Evolutionary conservation across 2,329 filamentous ascomycete genomes (phyloP).

Genomic region (Trichophyton equinum): DNA sequence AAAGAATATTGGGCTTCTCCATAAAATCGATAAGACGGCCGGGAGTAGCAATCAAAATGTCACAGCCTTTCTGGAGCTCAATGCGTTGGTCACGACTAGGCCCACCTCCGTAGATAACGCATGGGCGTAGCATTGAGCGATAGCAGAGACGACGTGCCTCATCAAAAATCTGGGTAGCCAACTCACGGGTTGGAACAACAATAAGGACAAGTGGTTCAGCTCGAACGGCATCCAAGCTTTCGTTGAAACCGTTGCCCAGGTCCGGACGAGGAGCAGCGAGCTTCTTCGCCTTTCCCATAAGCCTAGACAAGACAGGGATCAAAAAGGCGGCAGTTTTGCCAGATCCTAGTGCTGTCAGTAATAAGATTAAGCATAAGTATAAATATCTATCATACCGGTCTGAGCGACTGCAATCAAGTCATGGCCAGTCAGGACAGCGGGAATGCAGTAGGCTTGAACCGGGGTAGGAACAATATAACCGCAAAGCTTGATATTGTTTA

Average conservation of each 20-base stretch:
- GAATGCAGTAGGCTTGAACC: slow-evolving; percentile 75
- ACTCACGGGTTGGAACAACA: slow-evolving; percentile 74
- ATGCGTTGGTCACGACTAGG: slow-evolving; percentile 56
- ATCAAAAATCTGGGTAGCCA: slow-evolving; percentile 89
- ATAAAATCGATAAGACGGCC: slow-evolving; percentile 81
- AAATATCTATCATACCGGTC: slow-evolving; percentile 53
- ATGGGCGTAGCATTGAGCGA: slow-evolving; percentile 83
- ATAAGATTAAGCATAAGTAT: background rate
- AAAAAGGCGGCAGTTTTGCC: slow-evolving; percentile 93
- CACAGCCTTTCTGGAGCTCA: slow-evolving; percentile 71
- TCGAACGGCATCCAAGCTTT: slow-evolving; percentile 42
- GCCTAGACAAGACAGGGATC: slow-evolving; percentile 71
- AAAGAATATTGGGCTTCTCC: slow-evolving; percentile 42
- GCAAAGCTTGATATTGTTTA: slow-evolving; percentile 61
- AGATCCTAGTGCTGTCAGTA: slow-evolving; percentile 50
- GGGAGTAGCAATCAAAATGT: slow-evolving; percentile 76
- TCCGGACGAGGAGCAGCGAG: slow-evolving; percentile 66
- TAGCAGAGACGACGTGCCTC: slow-evolving; percentile 90
- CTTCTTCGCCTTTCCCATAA: slow-evolving; percentile 94
- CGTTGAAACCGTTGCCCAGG: slow-evolving; percentile 41
- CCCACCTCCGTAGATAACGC: slow-evolving; percentile 76
- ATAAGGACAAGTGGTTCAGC: slow-evolving; percentile 84
- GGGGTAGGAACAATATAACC: slow-evolving; percentile 65
- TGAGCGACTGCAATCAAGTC: slow-evolving; percentile 86
- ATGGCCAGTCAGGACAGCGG: slow-evolving; percentile 60